Percentiles rank a stretch among this genome's conserved stretches.
phyloP scores from a whole-genome alignment of 1,284 basidiomycete genomes.

The Athelia psychrophila region DNA sequence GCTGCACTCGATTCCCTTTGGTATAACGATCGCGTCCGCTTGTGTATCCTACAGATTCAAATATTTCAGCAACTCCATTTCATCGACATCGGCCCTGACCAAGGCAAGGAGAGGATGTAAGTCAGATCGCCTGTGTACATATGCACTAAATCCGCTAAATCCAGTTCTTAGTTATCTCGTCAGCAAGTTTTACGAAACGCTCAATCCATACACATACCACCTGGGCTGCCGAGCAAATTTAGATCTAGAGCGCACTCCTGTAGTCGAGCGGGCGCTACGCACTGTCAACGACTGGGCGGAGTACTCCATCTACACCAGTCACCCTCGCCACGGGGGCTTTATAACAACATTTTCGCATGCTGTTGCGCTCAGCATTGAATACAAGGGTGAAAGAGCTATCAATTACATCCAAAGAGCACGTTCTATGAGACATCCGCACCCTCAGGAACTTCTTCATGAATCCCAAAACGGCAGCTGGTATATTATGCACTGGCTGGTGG shows the following conservation, averaged over 20 bases:
- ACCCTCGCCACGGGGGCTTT: not conserved
- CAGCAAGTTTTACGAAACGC: not conserved
- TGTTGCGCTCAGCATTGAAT: not conserved
- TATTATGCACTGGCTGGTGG: not conserved
- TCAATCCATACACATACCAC: not conserved
- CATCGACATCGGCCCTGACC: not conserved
- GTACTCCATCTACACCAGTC: not conserved
- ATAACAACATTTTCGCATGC: not conserved
- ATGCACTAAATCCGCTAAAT: too few species aligned
- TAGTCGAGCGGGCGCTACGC: not conserved
- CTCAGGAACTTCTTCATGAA: too few species aligned
- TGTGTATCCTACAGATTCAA: not conserved
- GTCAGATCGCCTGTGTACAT: too few species aligned
- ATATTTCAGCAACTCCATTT: not conserved
- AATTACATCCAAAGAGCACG: not conserved
- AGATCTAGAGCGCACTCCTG: not conserved
- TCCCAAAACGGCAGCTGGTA: not conserved
- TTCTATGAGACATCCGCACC: too few species aligned
- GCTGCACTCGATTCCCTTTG: not conserved
- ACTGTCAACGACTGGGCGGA: not conserved
- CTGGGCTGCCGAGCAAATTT: not conserved
- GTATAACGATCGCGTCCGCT: not conserved
- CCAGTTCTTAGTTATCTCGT: not conserved
- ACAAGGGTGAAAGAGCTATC: not conserved
- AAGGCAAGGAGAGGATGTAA: too few species aligned